These are phyloP conservation scores for Microsporum canis DNA, from an alignment of 2,329 filamentous ascomycete genomes.

Conservation along the genomic window DNA sequence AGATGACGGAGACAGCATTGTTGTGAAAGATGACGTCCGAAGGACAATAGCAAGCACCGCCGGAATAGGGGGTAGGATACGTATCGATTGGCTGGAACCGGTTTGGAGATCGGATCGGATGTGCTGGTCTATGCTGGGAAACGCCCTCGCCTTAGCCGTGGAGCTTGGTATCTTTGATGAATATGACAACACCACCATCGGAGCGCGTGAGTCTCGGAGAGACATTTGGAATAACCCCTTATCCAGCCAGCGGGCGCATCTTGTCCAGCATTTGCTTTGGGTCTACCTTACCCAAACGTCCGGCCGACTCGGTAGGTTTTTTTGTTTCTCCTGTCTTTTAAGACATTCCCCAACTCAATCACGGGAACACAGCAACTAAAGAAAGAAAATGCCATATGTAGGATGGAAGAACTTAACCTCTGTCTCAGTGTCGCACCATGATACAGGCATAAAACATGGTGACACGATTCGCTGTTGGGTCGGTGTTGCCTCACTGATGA, in stretches of 20 bases:
- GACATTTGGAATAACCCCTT: slow-evolving; percentile 22
- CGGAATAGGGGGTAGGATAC: slow-evolving; percentile 34
- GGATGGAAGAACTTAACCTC: slow-evolving; percentile 17
- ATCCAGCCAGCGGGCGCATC: slow-evolving; percentile 24
- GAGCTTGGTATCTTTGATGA: slow-evolving; percentile 43
- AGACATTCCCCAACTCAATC: slow-evolving; percentile 23
- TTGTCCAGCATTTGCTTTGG: slow-evolving; percentile 31
- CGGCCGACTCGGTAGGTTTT: slow-evolving; percentile 41
- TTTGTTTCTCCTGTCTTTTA: neutral
- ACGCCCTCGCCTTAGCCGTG: slow-evolving; percentile 42
- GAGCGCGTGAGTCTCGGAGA: slow-evolving; percentile 14
- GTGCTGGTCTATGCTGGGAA: slow-evolving; percentile 50
- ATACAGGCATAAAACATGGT: slow-evolving; percentile 15
- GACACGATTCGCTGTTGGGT: slow-evolving; percentile 53
- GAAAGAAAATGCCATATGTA: slow-evolving; percentile 9
- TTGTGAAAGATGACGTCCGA: slow-evolving; percentile 40
- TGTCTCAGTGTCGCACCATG: slow-evolving; percentile 15
- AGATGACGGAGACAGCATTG: slow-evolving; percentile 43
- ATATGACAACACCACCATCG: slow-evolving; percentile 33
- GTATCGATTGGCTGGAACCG: slow-evolving; percentile 45
- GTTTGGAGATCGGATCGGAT: slow-evolving; percentile 46
- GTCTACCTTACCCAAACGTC: slow-evolving; percentile 44
- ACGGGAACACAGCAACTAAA: slow-evolving; percentile 8
- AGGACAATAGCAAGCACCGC: slow-evolving; percentile 22
- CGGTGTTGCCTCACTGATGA: slow-evolving; percentile 75